Conservation (phyloP, 352 stramenopile genomes). For the Pythium folliculosum region DNA sequence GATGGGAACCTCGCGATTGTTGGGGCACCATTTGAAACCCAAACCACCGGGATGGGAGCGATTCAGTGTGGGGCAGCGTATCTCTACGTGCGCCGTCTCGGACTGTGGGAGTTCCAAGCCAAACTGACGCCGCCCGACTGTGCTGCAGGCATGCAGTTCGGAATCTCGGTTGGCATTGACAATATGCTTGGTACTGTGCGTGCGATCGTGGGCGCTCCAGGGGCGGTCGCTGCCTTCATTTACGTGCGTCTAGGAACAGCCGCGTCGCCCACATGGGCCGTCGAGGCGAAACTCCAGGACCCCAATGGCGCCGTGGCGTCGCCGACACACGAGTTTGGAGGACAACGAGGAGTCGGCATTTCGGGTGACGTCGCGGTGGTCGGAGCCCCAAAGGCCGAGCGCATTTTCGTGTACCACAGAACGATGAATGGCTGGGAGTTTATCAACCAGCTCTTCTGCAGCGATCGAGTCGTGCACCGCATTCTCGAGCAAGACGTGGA, state of each 20-base stretch:
- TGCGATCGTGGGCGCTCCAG: slow-evolving; percentile 72
- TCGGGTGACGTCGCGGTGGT: slow-evolving; percentile 89
- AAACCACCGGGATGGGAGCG: slow-evolving; percentile 13
- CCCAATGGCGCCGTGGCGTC: slow-evolving; percentile 30
- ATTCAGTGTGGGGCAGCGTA: slow-evolving; percentile 66
- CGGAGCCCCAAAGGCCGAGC: slow-evolving; percentile 73
- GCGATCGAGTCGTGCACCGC: slow-evolving; percentile 84
- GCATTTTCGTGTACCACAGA: slow-evolving; percentile 75
- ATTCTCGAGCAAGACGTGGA: slow-evolving; percentile 77
- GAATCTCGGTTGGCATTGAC: slow-evolving; percentile 69
- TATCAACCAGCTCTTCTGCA: slow-evolving; percentile 59
- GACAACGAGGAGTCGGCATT: slow-evolving; percentile 69
- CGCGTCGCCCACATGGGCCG: slow-evolving; percentile 38
- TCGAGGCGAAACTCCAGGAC: slow-evolving; percentile 52
- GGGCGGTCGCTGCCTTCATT: slow-evolving; percentile 52
- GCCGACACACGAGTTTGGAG: slow-evolving; percentile 69
- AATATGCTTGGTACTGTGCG: slow-evolving; percentile 56
- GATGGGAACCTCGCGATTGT: slow-evolving; percentile 69
- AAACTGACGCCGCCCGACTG: slow-evolving; percentile 57
- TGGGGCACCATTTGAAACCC: slow-evolving; percentile 55
- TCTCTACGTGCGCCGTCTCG: slow-evolving; percentile 62
- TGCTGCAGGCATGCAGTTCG: slow-evolving; percentile 51
- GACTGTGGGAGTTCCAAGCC: slow-evolving; percentile 67
- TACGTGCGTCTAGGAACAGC: slow-evolving; percentile 34
- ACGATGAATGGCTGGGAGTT: slow-evolving; percentile 49